phyloP scores from a whole-genome alignment of 2,329 filamentous ascomycete species.

The Juglanconis juglandina region DNA sequence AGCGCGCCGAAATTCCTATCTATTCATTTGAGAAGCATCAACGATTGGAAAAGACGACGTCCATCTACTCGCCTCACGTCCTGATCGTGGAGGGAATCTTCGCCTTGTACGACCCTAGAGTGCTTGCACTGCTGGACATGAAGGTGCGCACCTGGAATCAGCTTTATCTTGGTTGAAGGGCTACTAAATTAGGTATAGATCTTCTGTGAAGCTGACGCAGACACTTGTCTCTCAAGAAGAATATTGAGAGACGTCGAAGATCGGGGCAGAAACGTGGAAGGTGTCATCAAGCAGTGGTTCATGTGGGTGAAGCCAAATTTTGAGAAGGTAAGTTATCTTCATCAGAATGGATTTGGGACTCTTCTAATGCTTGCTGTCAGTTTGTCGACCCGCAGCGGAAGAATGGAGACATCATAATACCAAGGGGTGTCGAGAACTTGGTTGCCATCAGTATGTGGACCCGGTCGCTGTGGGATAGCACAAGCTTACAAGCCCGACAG shows the following conservation, averaged over 20 bases:
- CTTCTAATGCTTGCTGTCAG: constrained; percentile 31
- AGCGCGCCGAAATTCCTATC: constrained; percentile 84
- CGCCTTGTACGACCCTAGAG: constrained; percentile 81
- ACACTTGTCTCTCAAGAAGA: constrained; percentile 86
- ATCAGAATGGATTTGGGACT: not conserved
- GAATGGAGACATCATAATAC: constrained; percentile 90
- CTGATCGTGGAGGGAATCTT: constrained; percentile 95
- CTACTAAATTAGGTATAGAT: constrained; percentile 50
- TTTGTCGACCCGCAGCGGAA: constrained; percentile 90
- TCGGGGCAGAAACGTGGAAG: constrained; percentile 85
- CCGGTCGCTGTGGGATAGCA: not conserved
- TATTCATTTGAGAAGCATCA: constrained; percentile 95
- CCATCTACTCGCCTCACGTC: constrained; percentile 94
- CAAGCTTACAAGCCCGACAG: constrained; percentile 4
- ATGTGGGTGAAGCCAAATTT: constrained; percentile 95
- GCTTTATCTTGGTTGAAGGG: not conserved
- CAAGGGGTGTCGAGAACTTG: constrained; percentile 87
- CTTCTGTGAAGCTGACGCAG: constrained; percentile 93
- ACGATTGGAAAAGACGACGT: constrained; percentile 72
- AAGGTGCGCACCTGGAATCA: constrained; percentile 51
- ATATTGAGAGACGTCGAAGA: constrained; percentile 85
- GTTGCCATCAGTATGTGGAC: constrained; percentile 71
- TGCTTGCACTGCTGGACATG: constrained; percentile 85
- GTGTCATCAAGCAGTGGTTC: constrained; percentile 98
- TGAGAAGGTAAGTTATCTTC: constrained; percentile 54